Evolutionary conservation across 2,329 filamentous ascomycete species (phyloP).

Genomic region (Nothopassalora personata): DNA sequence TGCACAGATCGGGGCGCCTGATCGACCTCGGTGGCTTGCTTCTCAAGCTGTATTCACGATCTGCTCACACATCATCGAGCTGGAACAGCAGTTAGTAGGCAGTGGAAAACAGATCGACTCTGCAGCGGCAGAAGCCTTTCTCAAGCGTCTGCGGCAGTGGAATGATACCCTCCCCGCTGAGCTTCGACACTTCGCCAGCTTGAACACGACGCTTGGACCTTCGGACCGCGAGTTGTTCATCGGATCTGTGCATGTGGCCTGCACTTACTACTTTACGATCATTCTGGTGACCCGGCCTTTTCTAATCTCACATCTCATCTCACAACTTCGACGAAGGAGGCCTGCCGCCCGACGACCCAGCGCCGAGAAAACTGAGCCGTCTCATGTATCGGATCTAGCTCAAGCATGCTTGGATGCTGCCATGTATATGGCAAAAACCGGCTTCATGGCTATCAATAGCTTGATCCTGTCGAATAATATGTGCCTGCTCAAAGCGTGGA

Average conservation of each 20-base stretch:
- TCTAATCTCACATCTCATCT: constrained; percentile 47
- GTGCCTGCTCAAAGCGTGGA: constrained; percentile 52
- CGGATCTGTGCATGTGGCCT: constrained; percentile 48
- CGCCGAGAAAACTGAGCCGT: constrained; percentile 16
- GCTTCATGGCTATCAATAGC: constrained; percentile 37
- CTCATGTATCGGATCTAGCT: constrained; percentile 37
- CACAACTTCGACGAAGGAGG: constrained; percentile 26
- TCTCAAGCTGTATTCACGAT: constrained; percentile 14
- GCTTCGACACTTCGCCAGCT: constrained; percentile 22
- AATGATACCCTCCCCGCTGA: constrained; percentile 17
- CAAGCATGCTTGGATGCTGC: constrained; percentile 53
- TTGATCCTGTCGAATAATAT: constrained; percentile 48
- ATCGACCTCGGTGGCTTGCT: constrained; percentile 14
- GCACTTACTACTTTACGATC: constrained; percentile 55
- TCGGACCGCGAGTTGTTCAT: constrained; percentile 20
- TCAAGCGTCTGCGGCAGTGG: constrained; percentile 17
- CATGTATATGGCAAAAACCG: constrained; percentile 52
- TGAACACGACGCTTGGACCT: constrained; percentile 15
- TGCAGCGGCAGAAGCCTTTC: constrained; percentile 15
- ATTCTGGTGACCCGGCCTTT: constrained; percentile 54
- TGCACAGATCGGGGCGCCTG: constrained; percentile 6
- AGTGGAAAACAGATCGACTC: constrained; percentile 14
- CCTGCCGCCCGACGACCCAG: constrained; percentile 4
- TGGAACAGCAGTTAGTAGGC: constrained; percentile 17
- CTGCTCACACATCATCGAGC: constrained; percentile 20